Evolutionary conservation across 129 eudicot genomes (phyloP).

Genomic region (Silybum marianum): DNA sequence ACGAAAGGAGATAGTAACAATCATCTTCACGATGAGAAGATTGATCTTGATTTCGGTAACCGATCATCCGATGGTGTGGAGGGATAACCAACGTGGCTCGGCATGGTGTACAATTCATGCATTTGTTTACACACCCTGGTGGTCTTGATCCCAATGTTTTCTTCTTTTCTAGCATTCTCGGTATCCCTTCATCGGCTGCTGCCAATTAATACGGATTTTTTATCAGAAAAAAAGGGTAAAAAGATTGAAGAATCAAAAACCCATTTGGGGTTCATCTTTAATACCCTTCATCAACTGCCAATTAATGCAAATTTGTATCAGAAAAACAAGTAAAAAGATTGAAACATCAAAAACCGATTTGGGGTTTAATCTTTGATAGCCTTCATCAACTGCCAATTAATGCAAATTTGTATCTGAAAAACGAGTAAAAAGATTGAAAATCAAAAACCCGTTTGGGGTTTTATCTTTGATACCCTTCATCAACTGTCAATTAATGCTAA

Average conservation of each 20-base stretch:
- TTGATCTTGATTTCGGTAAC: constrained; percentile 4
- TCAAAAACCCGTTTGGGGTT: too few relatives aligned
- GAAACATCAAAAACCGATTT: too few relatives aligned
- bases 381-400: neutral
- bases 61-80: constrained; percentile 44
- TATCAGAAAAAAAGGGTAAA: neutral
- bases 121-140: constrained; percentile 66
- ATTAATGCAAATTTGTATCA: neutral
- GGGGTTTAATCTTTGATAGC: too few relatives aligned
- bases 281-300: too few relatives aligned
- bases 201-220: neutral
- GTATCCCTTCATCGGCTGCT: constrained; percentile 19
- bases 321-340: too few relatives aligned
- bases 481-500: constrained; percentile 4
- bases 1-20: constrained; percentile 81
- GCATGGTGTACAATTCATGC: constrained; percentile 76
- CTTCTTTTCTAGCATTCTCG: constrained; percentile 27
- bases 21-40: constrained; percentile 62
- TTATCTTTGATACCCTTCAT: neutral
- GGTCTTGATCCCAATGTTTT: constrained; percentile 71
- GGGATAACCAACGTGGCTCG: constrained; percentile 68
- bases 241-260: neutral
- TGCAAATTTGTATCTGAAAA: neutral
- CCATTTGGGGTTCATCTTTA: neutral
- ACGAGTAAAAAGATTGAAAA: too few relatives aligned